phyloP scores from a whole-genome alignment of 371 early-diverging fungal genomes.

The Mortierella sp. region DNA sequence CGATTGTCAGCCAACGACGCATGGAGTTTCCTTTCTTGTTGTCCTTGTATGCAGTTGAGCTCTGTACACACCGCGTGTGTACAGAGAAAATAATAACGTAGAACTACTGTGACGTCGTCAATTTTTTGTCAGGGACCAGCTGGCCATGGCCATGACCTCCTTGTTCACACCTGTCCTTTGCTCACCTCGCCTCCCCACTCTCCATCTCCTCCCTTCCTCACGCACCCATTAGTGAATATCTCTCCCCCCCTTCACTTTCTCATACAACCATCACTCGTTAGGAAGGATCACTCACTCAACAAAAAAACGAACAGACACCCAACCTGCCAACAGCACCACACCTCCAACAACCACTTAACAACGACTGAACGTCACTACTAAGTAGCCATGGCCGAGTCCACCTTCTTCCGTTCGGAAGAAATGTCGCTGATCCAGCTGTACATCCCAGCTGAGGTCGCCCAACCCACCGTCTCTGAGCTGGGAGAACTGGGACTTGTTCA shows the following conservation, averaged over 20 bases:
- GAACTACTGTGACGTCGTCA: neutral
- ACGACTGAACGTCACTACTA: neutral
- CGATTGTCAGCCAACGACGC: conserved; percentile 28
- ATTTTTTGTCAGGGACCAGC: neutral
- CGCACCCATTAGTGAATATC: neutral
- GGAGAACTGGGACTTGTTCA: conserved; percentile 96
- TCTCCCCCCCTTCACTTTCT: neutral
- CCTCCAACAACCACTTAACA: neutral
- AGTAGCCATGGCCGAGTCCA: conserved; percentile 64
- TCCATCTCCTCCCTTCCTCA: neutral
- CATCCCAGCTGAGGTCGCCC: conserved; percentile 96
- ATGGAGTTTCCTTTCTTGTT: neutral
- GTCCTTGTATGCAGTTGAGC: neutral
- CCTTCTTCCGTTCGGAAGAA: conserved; percentile 96
- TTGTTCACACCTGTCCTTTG: neutral
- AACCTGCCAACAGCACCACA: neutral
- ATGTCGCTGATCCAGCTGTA: conserved; percentile 98
- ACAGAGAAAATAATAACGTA: neutral
- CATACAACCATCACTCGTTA: neutral
- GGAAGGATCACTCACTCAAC: neutral
- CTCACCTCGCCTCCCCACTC: neutral
- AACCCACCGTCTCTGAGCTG: conserved; percentile 93
- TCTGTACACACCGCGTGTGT: neutral
- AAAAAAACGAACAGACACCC: neutral
- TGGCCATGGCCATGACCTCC: neutral